Evolutionary conservation across 2,329 filamentous ascomycete genomes (phyloP).

Genomic region (Aspergillus tubingensis): DNA sequence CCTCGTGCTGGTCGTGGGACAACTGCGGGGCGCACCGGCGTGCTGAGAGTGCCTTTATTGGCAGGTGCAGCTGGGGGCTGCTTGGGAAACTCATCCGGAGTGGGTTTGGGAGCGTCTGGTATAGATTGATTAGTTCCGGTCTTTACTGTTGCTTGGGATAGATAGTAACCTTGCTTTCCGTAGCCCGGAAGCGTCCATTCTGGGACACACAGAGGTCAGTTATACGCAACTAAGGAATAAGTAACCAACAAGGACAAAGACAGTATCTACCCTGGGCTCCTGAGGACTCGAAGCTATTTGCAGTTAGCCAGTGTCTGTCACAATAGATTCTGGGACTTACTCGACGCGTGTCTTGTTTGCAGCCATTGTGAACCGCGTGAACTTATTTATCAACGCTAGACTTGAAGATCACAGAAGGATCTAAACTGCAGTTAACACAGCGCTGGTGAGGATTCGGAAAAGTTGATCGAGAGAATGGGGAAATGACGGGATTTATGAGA

Average conservation of each 20-base stretch:
- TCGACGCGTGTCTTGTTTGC: constrained; percentile 5
- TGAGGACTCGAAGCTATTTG: constrained; percentile 23
- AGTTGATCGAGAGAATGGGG: neutral
- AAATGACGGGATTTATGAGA: neutral
- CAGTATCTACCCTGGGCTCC: constrained; percentile 26
- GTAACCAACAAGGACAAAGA: neutral
- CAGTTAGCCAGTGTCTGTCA: constrained; percentile 1
- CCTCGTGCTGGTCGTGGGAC: constrained; percentile 8
- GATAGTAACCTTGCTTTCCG: constrained; percentile 11
- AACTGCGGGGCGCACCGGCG: neutral
- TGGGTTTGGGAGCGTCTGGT: neutral
- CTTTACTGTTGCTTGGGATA: neutral
- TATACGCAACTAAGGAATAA: neutral
- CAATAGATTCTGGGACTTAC: constrained; percentile 9
- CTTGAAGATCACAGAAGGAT: no score
- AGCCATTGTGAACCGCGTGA: neutral
- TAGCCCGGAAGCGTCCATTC: constrained; percentile 29
- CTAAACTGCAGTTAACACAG: no score
- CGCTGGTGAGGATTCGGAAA: neutral
- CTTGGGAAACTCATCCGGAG: constrained; percentile 5
- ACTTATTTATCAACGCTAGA: neutral
- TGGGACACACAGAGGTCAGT: constrained; percentile 5
- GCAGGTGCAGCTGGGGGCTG: neutral
- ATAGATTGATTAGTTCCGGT: neutral
- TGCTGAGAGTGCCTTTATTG: neutral